Percentiles rank a stretch among this genome's conserved stretches.
Conservation (phyloP, 1,284 basidiomycete genomes). For the Singerocomus inundabilis region DNA sequence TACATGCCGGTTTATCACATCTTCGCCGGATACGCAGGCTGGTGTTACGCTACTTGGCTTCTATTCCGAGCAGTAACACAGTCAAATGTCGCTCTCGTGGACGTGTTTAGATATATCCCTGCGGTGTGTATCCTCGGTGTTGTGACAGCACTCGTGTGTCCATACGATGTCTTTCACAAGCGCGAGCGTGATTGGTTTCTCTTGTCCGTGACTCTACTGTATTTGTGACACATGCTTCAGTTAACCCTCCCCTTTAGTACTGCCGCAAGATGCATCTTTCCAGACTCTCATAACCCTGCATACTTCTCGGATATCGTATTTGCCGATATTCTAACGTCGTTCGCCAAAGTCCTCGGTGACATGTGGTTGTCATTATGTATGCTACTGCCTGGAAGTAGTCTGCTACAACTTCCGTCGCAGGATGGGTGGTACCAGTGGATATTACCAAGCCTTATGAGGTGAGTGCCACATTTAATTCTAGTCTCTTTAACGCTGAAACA, state of each 20-base stretch:
- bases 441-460: slow-evolving; percentile 87
- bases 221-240: slow-evolving; percentile 3
- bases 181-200: slow-evolving; percentile 73
- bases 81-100: slow-evolving; percentile 58
- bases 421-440: slow-evolving; percentile 70
- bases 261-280: slow-evolving; percentile 63
- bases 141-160: slow-evolving; percentile 58
- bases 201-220: slow-evolving; percentile 49
- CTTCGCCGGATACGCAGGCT: slow-evolving; percentile 55
- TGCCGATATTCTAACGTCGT: slow-evolving; percentile 95
- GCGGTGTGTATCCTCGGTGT: slow-evolving; percentile 63
- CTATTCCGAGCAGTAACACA: slow-evolving; percentile 60
- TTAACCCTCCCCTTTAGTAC: slow-evolving; percentile 9
- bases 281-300: slow-evolving; percentile 59
- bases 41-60: slow-evolving; percentile 64
- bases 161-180: slow-evolving; percentile 65
- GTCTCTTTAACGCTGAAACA: slow-evolving; percentile 13
- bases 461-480: slow-evolving; percentile 20
- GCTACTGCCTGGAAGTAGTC: slow-evolving; percentile 75
- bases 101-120: slow-evolving; percentile 75
- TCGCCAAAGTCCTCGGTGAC: slow-evolving; percentile 95
- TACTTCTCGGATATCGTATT: slow-evolving; percentile 92
- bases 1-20: slow-evolving; percentile 71
- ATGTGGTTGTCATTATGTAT: slow-evolving; percentile 85
- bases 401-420: slow-evolving; percentile 61